phyloP scores from a whole-genome alignment of 225 moss, liverwort and hornwort genomes.

The Asterella californica region DNA sequence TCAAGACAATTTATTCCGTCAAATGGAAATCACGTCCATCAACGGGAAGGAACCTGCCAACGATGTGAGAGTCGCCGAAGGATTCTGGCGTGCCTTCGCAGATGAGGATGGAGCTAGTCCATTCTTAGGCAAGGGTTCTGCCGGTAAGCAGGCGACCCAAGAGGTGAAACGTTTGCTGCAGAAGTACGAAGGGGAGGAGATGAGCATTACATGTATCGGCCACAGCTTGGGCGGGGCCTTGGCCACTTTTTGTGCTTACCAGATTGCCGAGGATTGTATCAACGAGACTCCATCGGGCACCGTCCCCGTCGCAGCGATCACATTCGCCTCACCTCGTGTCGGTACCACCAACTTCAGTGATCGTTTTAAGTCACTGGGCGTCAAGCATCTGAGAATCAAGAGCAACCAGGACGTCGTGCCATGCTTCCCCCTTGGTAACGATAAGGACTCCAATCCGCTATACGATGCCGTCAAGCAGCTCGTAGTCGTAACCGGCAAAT shows the following conservation, averaged over 20 bases:
- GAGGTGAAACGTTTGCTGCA: constrained; percentile 9
- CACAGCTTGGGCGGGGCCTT: constrained; percentile 22
- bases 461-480: background rate
- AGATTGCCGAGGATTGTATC: constrained; percentile 2
- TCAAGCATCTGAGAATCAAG: background rate
- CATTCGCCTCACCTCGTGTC: constrained; percentile 11
- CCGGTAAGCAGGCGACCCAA: background rate
- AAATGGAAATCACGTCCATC: background rate
- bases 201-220: constrained; percentile 17
- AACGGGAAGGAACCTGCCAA: background rate
- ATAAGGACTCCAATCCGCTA: background rate
- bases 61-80: background rate
- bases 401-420: background rate
- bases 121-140: background rate
- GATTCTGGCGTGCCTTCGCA: constrained; percentile 6
- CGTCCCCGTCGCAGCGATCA: constrained; percentile 1
- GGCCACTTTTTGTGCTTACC: constrained; percentile 3
- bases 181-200: constrained; percentile 9
- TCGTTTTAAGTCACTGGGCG: background rate
- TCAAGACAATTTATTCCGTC: background rate
- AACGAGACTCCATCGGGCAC: background rate
- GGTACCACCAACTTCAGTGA: background rate
- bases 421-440: background rate
- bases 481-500: background rate
- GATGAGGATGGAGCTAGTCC: background rate